Evolutionary conservation across 2,329 filamentous ascomycete species (phyloP).

Genomic region (Fusarium paranaense): DNA sequence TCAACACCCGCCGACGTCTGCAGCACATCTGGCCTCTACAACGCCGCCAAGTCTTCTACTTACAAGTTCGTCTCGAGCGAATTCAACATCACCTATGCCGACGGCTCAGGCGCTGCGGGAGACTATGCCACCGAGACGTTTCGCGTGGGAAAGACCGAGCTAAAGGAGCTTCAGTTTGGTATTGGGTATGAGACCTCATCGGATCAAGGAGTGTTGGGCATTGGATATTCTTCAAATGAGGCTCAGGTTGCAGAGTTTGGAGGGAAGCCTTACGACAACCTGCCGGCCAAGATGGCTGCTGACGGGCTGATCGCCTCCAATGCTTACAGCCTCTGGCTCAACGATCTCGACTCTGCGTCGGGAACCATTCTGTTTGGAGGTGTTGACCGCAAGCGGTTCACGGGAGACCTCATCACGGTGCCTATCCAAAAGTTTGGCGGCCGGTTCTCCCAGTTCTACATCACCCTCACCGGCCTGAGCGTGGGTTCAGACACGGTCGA

Average conservation of each 20-base stretch:
- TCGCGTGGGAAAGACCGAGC: conserved; percentile 63
- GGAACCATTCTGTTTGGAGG: conserved; percentile 82
- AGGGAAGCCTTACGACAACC: conserved; percentile 71
- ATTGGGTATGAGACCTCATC: conserved; percentile 74
- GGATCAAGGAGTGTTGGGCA: conserved; percentile 81
- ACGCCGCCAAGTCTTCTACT: conserved; percentile 78
- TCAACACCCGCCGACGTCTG: conserved; percentile 62
- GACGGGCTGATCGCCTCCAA: conserved; percentile 72
- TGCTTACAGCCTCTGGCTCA: conserved; percentile 81
- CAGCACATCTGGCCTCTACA: conserved; percentile 72
- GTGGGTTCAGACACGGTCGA: conserved; percentile 58
- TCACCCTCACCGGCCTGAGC: conserved; percentile 73
- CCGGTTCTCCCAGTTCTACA: conserved; percentile 71
- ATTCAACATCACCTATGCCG: conserved; percentile 91
- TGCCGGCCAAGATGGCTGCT: conserved; percentile 73
- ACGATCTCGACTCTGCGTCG: conserved; percentile 73
- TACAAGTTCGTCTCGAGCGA: conserved; percentile 78
- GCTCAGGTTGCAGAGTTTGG: conserved; percentile 73
- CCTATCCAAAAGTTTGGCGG: conserved; percentile 70
- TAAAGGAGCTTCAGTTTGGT: conserved; percentile 76
- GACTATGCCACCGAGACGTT: conserved; percentile 85
- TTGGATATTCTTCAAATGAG: conserved; percentile 86
- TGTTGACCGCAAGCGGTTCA: conserved; percentile 74
- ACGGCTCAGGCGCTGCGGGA: conserved; percentile 80
- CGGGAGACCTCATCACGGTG: conserved; percentile 72